Conservation (phyloP, 176 grass and related monocot genomes). For the Bolboschoenus planiculmis region DNA sequence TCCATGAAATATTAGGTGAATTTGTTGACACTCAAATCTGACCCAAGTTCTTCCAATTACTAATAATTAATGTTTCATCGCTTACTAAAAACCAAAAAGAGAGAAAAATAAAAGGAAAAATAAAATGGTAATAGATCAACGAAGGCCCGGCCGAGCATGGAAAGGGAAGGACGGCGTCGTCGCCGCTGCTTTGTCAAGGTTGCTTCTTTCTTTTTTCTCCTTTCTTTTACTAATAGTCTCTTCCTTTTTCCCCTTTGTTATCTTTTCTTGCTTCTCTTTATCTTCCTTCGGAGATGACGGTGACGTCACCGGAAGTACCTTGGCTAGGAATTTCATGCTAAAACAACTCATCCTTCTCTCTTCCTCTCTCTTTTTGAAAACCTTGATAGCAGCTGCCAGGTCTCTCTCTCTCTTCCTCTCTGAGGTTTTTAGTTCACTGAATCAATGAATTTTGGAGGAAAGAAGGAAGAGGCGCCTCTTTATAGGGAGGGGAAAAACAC, state of each 20-base stretch:
- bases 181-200: neutral
- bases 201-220: conserved; percentile 14
- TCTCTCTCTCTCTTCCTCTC: neutral
- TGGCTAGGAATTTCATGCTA: conserved; percentile 10
- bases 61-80: neutral
- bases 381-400: too few relatives aligned
- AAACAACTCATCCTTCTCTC: neutral
- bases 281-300: neutral
- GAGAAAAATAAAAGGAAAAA: neutral
- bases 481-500: neutral
- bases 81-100: neutral
- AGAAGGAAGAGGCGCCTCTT: neutral
- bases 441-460: neutral
- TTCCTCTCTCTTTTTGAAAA: neutral
- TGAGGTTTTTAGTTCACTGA: neutral
- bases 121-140: neutral
- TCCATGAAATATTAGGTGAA: too few relatives aligned
- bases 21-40: too few relatives aligned
- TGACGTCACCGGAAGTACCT: conserved; percentile 9
- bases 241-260: neutral
- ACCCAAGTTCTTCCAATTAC: neutral
- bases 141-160: conserved; percentile 10
- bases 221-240: neutral
- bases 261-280: conserved; percentile 1
- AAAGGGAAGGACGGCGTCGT: conserved; percentile 14